Evolutionary conservation across 1,284 basidiomycete genomes (phyloP), one percentile per base, ranked within the genome.

Genomic region (Fomitopsis palustris): DNA sequence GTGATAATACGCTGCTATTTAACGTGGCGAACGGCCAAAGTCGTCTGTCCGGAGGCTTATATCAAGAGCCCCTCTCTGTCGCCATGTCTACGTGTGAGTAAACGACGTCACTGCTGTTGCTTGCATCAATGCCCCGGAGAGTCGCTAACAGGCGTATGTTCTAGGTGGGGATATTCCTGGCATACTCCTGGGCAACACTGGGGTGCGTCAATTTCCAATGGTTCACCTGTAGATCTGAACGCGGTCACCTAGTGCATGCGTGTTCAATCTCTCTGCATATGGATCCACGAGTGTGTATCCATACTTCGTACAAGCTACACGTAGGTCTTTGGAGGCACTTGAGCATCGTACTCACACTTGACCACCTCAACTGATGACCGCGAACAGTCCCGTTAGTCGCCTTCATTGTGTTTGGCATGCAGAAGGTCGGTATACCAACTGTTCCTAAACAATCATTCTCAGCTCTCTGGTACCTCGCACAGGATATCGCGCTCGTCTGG

Each of bases 221-320:
- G 39, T 21, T n/a, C 39, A 2, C 6, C 47, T 21, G 4, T 4
- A 25, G 39, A 39, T 42, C 25, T 21, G 19, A n/a, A 27, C 19
- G 12, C 25, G 56, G 47, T 60, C 27, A 10, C 17, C 14, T 10
- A 79, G 78, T 1, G 75, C 75, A 31, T 77, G 79, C 33, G 67
- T 82, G 49, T 67, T 77, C 23, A 80, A 79, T 65, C 61, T 82
- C 42, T 69, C 72, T 33, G 31, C 38, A 16, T 19, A 23, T 14
- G 65, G 74, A 27, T 54, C 61, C n/a, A 43, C 64, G 4, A 67
- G 64, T 39, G 61, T 71, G 4, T 75, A 79, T 64, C 74, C 78
- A 7, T 82, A 79, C 65, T 77, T 86, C 73, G 70, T 82, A 14
- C 78, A 81, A 60, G 83, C 83, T 25, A 73, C 78, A 23, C 64